Base-by-base conservation (phyloP, 805 yeast species). In the Yarrowia sp. region DNA sequence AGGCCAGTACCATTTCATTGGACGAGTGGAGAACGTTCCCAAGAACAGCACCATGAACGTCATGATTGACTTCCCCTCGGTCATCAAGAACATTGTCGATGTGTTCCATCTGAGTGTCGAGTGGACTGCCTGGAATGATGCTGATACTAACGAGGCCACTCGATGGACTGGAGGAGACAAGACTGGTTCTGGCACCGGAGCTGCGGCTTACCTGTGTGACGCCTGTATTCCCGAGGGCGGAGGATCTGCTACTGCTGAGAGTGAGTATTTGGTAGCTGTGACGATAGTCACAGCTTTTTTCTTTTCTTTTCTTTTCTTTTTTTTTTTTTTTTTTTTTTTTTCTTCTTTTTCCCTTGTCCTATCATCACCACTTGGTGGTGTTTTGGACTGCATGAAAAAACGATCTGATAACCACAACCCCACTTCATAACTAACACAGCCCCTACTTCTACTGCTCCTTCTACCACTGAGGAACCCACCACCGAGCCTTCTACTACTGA, bases 1-100 rank as follows among this genome's bases (percentile, higher is more conserved):
- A 22, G 28, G 4, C 28, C 28, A 22, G 28, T 22, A 22, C 28
- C 28, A 22, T 22, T 55, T 55, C 31, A 55, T 28, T 11, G 61
- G 47, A 3, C 47, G 33, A n/a, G 38, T 55, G 4, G n/a, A n/a
- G 39, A 55, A 55, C 61, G 22, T 55, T 4, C 61, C 60, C 28
- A 18, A 36, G 17, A 28, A 28, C 44, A 11, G 5, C 15, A 28
- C 28, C 31, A 42, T 22, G 17, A 55, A 41, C 6, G 38, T 55
- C 11, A 35, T 31, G 4, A 2, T 55, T 11, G 18, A 10, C 8
- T 39, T 55, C 14, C 22, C 18, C 9, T 22, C 47, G 2, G 14
- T 10, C 1, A 31, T 41, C 14, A 9, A 15, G 5, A 41, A 41
- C 31, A 55, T 39, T 32, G 45, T 33, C 4, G 38, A 41, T 3